Base-by-base conservation (phyloP, 805 yeast genomes). In the Cyberlindnera sargentensis region DNA sequence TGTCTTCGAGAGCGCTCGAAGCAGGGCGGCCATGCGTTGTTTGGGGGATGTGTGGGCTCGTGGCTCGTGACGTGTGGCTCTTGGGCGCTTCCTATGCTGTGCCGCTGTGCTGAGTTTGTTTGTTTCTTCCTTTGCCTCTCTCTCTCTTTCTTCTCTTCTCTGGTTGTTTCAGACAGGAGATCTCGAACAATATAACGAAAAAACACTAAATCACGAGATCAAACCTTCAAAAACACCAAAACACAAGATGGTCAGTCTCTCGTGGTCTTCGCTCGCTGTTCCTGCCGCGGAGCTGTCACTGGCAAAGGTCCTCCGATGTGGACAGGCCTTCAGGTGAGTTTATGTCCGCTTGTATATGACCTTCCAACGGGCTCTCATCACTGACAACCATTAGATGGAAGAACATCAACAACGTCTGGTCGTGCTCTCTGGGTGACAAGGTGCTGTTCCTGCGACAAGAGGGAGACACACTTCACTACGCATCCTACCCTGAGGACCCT, bases 291-390 rank as follows among this genome's bases (percentile, higher is more conserved):
- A 86, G 50, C 65, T 85, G 1, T 63, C 72, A n/a, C 62, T 87
- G 4, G 62, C 78, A 4, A 75, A 77, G 34, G 90, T 87, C 0
- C 67, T 87, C 28, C 66, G 93, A 36, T 84, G 95, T 56, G 96
- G 96, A 1, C 96, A 87, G 64, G 80, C 95, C 0, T 87, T 87
- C 55, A 58, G 80, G 46, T 57, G 47, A 36, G 58, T 34, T 6
- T 29, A 15, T 11, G 15, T n/a, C 33, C 10, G 33, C 15, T 31
- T 29, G 3, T 25, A 11, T 20, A 15, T 15, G 36, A 25, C 15
- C 20, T 36, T 26, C 11, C 11, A 28, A 20, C 23, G 6, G 5
- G 33, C 11, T 23, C 37, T n/a, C n/a, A 24, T 9, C 24, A 41
- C 45, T 42, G 37, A 42, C 43, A 25, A 32, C 10, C n/a, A 8